phyloP scores from a whole-genome alignment of 306 rosid genomes.

The Castanospermum australe region DNA sequence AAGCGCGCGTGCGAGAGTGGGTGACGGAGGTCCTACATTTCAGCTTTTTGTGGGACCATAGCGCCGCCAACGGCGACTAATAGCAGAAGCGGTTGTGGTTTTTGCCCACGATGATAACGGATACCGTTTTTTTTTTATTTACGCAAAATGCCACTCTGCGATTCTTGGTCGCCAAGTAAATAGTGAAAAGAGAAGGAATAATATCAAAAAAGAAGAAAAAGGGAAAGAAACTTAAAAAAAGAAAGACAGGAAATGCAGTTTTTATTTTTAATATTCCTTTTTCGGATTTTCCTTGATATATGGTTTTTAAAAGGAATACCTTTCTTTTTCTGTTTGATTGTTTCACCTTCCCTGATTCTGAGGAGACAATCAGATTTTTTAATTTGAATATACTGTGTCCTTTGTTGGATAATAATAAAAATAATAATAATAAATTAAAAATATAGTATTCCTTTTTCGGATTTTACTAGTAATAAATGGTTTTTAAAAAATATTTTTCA shows the following conservation, averaged over 20 bases:
- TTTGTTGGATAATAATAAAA: no score
- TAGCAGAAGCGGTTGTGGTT: not conserved
- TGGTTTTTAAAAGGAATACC: not conserved
- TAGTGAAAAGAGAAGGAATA: not conserved
- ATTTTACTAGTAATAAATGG: no score
- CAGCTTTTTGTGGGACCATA: no score
- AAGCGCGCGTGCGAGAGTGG: not conserved
- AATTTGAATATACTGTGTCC: no score
- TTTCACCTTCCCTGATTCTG: not conserved
- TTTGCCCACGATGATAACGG: not conserved
- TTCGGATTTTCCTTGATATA: not conserved
- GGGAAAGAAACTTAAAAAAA: not conserved
- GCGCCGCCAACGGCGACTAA: slow-evolving; percentile 20
- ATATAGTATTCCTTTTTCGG: no score
- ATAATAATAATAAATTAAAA: no score
- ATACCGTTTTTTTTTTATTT: not conserved
- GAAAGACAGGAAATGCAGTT: not conserved
- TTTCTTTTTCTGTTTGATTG: not conserved
- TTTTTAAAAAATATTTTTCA: no score
- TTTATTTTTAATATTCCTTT: not conserved
- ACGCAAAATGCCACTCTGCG: not conserved
- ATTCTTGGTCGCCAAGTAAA: not conserved
- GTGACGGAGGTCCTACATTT: no score
- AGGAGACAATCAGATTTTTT: not conserved
- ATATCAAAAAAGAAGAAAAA: not conserved